Evolutionary conservation across 257 asterid genomes (phyloP), one percentile per base, ranked within the genome.

Genomic region (Solanum lignicaule): DNA sequence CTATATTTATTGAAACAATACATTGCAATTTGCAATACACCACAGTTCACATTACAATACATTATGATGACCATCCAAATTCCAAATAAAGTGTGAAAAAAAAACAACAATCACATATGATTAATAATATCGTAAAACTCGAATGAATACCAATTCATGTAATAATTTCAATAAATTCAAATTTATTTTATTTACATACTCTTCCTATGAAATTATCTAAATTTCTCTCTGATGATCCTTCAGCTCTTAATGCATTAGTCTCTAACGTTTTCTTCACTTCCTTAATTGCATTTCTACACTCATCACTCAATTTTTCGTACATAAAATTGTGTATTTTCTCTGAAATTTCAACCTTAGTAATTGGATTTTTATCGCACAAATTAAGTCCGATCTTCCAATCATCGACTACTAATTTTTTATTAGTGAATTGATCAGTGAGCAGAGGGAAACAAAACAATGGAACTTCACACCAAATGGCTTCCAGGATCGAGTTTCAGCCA

Each of bases 331-430:
- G 83, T 48, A 93, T 88, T 79, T 92, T 93, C 69, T 68, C 60
- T 0, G 90, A 85, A 38, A 93, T 91, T 86, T 89, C 92, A 10
- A 33, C 6, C 52, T 55, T 75, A 0, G 84, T 89, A 39, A 91
- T 16, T 5, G 78, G 83, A 18, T 68, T 89, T 27, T 75, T 82
- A 29, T 91, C 91, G 7, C 91, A 92, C 15, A 93, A 82, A 87
- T 92, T 91, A 39, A 90, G 78, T 62, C 92, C 91, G 9, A 91
- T 86, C 68, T 93, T 93, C 93, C 94, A 93, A 73, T 92, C 92
- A 83, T 91, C 88, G 15, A 92, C 91, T 20, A 88, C 92, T 66
- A 92, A 83, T 38, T 91, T 93, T 4, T 90, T 48, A 85, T 93
- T 93, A 6, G 93, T 90, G 84, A 92, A 92, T 66, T 93, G 94